phyloP scores from a whole-genome alignment of 148 eudicot genomes.

The Beta vulgaris region DNA sequence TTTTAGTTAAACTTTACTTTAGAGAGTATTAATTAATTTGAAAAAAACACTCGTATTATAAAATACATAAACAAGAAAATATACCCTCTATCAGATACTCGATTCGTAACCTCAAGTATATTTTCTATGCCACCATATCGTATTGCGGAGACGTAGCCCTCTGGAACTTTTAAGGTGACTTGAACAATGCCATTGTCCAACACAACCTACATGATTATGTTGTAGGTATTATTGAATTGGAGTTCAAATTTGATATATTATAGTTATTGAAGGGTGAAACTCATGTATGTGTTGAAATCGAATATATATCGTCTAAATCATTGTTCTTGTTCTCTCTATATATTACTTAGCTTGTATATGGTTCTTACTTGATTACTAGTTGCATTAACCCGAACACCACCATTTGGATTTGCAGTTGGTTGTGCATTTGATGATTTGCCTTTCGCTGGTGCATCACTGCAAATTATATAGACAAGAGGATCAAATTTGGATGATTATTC shows the following conservation, averaged over 20 bases:
- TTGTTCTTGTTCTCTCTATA: too few species aligned
- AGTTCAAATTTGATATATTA: too few species aligned
- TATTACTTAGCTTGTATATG: too few species aligned
- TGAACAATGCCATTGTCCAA: conserved; percentile 54
- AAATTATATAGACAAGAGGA: background rate
- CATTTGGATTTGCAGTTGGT: background rate
- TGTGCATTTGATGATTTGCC: background rate
- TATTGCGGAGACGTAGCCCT: conserved; percentile 41
- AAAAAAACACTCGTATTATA: background rate
- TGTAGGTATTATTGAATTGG: too few species aligned
- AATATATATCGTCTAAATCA: too few species aligned
- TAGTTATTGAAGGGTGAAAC: too few species aligned
- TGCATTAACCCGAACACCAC: conserved; percentile 16
- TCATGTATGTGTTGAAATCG: too few species aligned
- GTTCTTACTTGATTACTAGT: conserved; percentile 10
- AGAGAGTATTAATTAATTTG: too few species aligned
- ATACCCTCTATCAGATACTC: conserved; percentile 50
- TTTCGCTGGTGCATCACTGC: background rate
- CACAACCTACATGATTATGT: conserved; percentile 37
- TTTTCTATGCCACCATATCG: conserved; percentile 41
- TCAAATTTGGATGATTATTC: background rate
- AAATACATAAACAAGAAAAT: too few species aligned
- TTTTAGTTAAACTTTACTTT: too few species aligned
- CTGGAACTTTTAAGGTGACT: conserved; percentile 40
- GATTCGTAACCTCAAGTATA: conserved; percentile 32